A percentile compares a stretch with the other conserved stretches of the same genome.
Conservation (phyloP, 306 rosid genomes). For the Oxytropis ochrocephala region DNA sequence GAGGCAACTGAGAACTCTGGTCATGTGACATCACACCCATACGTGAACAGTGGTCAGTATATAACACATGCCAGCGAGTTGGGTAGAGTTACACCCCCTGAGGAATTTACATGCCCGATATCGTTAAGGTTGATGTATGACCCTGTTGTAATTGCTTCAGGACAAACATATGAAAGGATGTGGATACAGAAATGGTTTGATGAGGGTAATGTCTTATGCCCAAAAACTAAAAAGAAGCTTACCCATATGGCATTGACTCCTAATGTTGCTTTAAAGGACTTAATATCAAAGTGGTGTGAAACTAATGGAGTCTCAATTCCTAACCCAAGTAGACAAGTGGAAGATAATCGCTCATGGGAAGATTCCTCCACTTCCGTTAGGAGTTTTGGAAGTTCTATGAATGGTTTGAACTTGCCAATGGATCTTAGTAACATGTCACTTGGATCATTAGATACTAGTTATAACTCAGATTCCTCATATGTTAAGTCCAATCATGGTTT, state of each 20-base stretch:
- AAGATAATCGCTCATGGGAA: constrained; percentile 49
- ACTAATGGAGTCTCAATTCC: constrained; percentile 42
- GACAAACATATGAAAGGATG: constrained; percentile 67
- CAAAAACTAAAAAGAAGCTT: constrained; percentile 46
- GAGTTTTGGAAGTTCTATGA: constrained; percentile 84
- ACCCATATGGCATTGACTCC: constrained; percentile 49
- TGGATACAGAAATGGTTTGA: constrained; percentile 86
- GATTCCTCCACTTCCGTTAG: constrained; percentile 53
- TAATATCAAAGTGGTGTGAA: constrained; percentile 62
- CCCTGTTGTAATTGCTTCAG: constrained; percentile 82
- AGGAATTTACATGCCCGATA: constrained; percentile 62
- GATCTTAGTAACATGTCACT: constrained; percentile 69
- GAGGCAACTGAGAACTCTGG: constrained; percentile 25
- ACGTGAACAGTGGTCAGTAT: constrained; percentile 4
- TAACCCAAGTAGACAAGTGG: constrained; percentile 41
- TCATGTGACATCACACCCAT: constrained; percentile 15
- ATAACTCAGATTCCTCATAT: constrained; percentile 42
- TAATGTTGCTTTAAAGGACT: constrained; percentile 52
- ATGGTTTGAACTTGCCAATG: constrained; percentile 52
- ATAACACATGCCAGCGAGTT: constrained; percentile 25
- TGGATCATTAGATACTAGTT: constrained; percentile 61
- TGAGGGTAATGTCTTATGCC: constrained; percentile 71
- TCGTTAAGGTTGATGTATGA: constrained; percentile 76
- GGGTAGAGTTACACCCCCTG: constrained; percentile 44
- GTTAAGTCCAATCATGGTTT: constrained; percentile 28